Evolutionary conservation across 192 early-diverging fungal genomes (phyloP), one percentile per base, ranked within the genome.

Genomic region (Coemansia pectinata): DNA sequence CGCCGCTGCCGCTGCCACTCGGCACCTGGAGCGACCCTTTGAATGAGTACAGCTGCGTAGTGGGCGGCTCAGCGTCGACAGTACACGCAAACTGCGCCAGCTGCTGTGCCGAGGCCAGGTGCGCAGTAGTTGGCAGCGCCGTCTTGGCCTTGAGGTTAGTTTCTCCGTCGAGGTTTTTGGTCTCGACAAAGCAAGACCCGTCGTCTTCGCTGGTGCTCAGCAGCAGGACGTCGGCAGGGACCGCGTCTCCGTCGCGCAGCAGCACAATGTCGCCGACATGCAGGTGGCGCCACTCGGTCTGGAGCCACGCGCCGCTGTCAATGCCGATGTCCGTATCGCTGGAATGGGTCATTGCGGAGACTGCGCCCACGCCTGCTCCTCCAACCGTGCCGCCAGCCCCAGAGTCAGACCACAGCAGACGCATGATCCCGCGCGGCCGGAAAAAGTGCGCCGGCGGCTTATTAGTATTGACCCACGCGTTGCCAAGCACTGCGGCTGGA

Each of bases 141-240:
- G 89, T 85, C 50, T 94, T 90, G 31, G 93, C 88, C 80, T 99
- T 99, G 36, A 99, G 85, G 70, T 98, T 99, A 8, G 97, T 99
- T 74, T 99, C 97, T 65, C 97, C 97, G 66, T 99, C 97, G 41
- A 99, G 86, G 71, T 97, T 96, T 69, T 99, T 97, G 0, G 97
- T 99, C 78, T 99, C 97, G n/a, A 97, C 87, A 77, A 93, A 98
- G 64, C 94, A 96, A 0, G 92, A 73, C 48, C 90, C 89, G 66
- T 95, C 94, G 4, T 87, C 81, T 57, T 95, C 97, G 25, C 91
- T 93, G 14, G 94, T 90, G 6, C 89, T 86, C 7, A 99, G 85
- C 74, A 98, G 87, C 19, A 97, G 79, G 29, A 98, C 71, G 82
- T 99, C 97, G 2, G 94, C 97, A 0, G 97, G 97, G 42, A 98